Percentiles rank a stretch among this genome's conserved stretches.
Conservation (phyloP, 306 rosid genomes). For the Cicer arietinum region DNA sequence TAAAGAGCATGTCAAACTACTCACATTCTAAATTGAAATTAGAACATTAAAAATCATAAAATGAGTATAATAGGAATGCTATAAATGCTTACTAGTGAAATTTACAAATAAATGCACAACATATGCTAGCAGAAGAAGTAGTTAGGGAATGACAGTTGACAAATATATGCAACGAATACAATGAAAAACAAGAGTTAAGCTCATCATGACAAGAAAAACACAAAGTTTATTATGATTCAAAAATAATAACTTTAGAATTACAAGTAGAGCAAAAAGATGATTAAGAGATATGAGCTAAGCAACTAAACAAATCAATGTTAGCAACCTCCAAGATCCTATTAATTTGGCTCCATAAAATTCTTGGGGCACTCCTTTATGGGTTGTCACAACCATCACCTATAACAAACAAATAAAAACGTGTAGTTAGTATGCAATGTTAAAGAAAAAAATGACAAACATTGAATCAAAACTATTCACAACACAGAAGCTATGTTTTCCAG, state of each 20-base stretch:
- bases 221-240: not conserved
- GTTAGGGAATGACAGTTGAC: slow-evolving; percentile 4
- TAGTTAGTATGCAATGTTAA: slow-evolving; percentile 26
- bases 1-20: slow-evolving; percentile 18
- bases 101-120: not conserved
- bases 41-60: slow-evolving; percentile 9
- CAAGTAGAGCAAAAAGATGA: slow-evolving; percentile 22
- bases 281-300: slow-evolving; percentile 15
- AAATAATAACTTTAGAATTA: slow-evolving; percentile 15
- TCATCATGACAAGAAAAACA: not conserved
- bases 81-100: not conserved
- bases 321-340: slow-evolving; percentile 92
- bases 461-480: slow-evolving; percentile 12
- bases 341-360: slow-evolving; percentile 95
- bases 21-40: not conserved
- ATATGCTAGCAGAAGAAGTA: slow-evolving; percentile 36
- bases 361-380: slow-evolving; percentile 91
- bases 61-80: not conserved
- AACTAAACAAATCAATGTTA: slow-evolving; percentile 35
- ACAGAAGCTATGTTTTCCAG: slow-evolving; percentile 4
- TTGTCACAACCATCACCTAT: slow-evolving; percentile 98
- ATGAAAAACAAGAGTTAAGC: slow-evolving; percentile 29
- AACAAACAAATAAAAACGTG: slow-evolving; percentile 38
- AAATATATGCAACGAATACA: slow-evolving; percentile 8
- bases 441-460: slow-evolving; percentile 22